A percentile compares a stretch with the other conserved stretches of the same genome.
Conservation (phyloP, 139 green algal genomes). For the Raphidocelis subcapitata region DNA sequence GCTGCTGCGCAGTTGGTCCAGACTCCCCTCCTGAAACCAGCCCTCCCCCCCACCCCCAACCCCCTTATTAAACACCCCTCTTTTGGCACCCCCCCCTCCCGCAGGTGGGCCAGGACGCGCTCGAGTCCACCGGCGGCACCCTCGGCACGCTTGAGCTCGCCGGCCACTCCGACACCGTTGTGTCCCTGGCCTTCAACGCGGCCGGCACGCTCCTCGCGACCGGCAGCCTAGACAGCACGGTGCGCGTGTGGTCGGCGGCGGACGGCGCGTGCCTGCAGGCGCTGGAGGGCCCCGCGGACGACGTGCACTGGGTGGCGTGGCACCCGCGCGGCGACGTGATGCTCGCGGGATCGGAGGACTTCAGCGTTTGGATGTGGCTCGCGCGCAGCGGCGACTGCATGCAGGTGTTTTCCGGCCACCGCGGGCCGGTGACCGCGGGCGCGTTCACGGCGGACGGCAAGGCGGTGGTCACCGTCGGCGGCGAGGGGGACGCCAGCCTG, state of each 20-base stretch:
- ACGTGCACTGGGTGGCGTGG: constrained; percentile 90
- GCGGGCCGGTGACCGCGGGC: constrained; percentile 77
- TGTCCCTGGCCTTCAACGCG: constrained; percentile 71
- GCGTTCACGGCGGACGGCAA: constrained; percentile 89
- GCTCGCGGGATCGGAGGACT: constrained; percentile 90
- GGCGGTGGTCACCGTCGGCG: constrained; percentile 76
- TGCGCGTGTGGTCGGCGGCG: constrained; percentile 28
- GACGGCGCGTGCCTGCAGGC: constrained; percentile 39
- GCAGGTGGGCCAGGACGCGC: constrained; percentile 66
- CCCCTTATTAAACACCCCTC: too few relatives aligned
- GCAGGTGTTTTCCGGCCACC: constrained; percentile 90
- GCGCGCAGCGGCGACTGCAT: constrained; percentile 82
- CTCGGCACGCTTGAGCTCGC: constrained; percentile 59
- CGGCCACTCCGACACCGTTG: constrained; percentile 88
- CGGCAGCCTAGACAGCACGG: constrained; percentile 50
- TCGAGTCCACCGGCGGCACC: constrained; percentile 49
- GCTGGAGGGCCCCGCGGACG: constrained; percentile 81
- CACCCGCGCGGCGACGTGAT: constrained; percentile 91
- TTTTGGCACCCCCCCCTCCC: too few relatives aligned
- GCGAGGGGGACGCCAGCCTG: constrained; percentile 77
- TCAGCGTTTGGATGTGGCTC: constrained; percentile 96
- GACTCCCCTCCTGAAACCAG: too few relatives aligned
- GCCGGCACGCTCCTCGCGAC: constrained; percentile 75
- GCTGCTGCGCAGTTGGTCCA: too few relatives aligned
- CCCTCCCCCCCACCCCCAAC: too few relatives aligned